Evolutionary conservation across 495 filamentous ascomycete species (phyloP), one percentile per base, ranked within the genome.

Genomic region (Friedmanniomyces endolithicus): DNA sequence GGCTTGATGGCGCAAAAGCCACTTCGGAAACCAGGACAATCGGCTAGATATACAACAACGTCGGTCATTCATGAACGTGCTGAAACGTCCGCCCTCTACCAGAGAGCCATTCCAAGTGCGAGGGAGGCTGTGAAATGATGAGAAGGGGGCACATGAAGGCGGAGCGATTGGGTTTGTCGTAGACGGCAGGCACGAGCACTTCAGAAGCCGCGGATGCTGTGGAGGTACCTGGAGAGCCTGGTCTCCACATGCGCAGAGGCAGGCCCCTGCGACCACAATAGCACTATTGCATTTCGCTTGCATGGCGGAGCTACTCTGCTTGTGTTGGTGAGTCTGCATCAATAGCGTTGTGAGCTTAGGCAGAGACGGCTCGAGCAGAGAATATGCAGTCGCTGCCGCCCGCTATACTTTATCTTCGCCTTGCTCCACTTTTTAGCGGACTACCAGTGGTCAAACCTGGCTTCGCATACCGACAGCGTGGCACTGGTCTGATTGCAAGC

Each of bases 401-500:
- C n/a, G n/a, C 2, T 17, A 25, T 31, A 20, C 8, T 11, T 39
- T 12, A 46, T 47, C 37, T 33, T 39, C 34, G 19, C 19, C 4
- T 9, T 49, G 20, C 51, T 27, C 14, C 41, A 22, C 16, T 31
- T 1, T 22, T 46, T 16, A 20, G 39, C 22, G 22, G 17, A n/a
- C 11, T n/a, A 6, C 20, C 29, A 17, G 29, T 45, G 39, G 19
- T 24, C 23, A 39, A 41, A 27, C 44, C 19, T 24, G 24, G 44
- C 7, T 23, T 47, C 20, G 24, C 19, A 20, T 47, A 47, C 51
- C 51, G 51, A 7, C 51, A 46, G 23, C 2, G 14, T 43, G 50
- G 50, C 14, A 52, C 50, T 24, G 19, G 50, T 23, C 24, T 7
- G 35, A 52, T n/a, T 52, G 50, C 50, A 31, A 52, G 50, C 50